phyloP scores from a whole-genome alignment of 2,329 filamentous ascomycete species.

The Bimuria novae-zelandiae region DNA sequence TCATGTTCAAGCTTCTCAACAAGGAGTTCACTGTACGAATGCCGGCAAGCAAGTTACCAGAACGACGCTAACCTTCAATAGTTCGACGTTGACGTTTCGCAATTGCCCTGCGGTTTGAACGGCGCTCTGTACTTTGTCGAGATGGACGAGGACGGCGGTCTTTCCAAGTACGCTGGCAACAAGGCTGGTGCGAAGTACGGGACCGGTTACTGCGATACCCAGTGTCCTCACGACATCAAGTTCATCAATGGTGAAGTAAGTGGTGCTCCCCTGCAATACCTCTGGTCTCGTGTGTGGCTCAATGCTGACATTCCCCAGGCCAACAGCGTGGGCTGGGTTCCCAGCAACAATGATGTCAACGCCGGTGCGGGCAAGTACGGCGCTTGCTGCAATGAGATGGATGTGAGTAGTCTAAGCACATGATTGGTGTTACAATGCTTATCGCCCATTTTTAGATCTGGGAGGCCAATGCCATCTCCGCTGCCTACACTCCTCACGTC shows the following conservation, averaged over 20 bases:
- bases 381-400: conserved; percentile 68
- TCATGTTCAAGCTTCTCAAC: conserved; percentile 34
- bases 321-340: conserved; percentile 57
- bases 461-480: conserved; percentile 67
- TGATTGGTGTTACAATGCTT: neutral
- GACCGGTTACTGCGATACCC: conserved; percentile 56
- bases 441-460: conserved; percentile 49
- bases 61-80: neutral
- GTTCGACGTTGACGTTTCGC: conserved; percentile 53
- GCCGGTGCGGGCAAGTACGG: conserved; percentile 57
- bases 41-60: neutral
- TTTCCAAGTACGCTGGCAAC: conserved; percentile 51
- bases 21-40: conserved; percentile 28
- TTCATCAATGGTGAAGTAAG: conserved; percentile 53
- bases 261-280: neutral
- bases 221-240: conserved; percentile 48
- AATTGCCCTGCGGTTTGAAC: conserved; percentile 68
- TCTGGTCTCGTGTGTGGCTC: neutral
- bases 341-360: conserved; percentile 56
- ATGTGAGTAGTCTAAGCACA: conserved; percentile 33
- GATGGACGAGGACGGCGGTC: conserved; percentile 65
- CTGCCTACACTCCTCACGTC: conserved; percentile 65
- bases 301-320: conserved; percentile 38
- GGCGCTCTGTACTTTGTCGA: conserved; percentile 68
- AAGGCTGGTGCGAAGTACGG: conserved; percentile 57